phyloP scores from a whole-genome alignment of 176 grass and related monocot genomes.

The Chloris gayana region DNA sequence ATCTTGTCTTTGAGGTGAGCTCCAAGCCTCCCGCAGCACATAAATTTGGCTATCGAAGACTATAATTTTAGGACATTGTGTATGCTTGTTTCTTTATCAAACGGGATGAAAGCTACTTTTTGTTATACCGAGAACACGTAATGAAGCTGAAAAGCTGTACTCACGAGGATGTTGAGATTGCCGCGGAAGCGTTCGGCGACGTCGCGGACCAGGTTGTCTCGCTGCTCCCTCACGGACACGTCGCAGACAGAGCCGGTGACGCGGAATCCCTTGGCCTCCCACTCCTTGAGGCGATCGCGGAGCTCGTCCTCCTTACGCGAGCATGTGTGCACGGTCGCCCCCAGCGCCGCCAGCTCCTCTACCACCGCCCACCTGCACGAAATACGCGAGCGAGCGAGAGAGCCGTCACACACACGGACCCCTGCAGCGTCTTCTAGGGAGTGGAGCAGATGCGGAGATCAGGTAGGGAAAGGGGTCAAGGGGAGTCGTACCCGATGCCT shows the following conservation, averaged over 20 bases:
- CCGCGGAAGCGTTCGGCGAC: conserved; percentile 50
- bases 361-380: conserved; percentile 54
- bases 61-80: too few relatives aligned
- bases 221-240: conserved; percentile 51
- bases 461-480: neutral
- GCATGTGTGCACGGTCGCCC: conserved; percentile 61
- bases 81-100: too few relatives aligned
- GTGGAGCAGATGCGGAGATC: too few relatives aligned
- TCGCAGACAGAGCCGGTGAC: conserved; percentile 70
- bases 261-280: conserved; percentile 46
- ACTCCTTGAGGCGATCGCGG: conserved; percentile 45
- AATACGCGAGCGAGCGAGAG: neutral
- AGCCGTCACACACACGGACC: too few relatives aligned
- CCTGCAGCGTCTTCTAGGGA: too few relatives aligned
- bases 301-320: conserved; percentile 64
- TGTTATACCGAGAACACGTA: neutral
- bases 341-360: conserved; percentile 60
- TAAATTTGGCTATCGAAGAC: neutral
- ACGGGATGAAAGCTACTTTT: too few relatives aligned
- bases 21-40: too few relatives aligned
- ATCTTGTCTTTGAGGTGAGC: too few relatives aligned
- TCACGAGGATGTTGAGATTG: conserved; percentile 67
- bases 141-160: neutral
- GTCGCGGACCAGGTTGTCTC: conserved; percentile 39
- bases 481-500: conserved; percentile 58